Percentiles rank a stretch among this genome's conserved stretches.
phyloP scores from a whole-genome alignment of 2,329 filamentous ascomycete genomes.

The Verticillium nubilum region DNA sequence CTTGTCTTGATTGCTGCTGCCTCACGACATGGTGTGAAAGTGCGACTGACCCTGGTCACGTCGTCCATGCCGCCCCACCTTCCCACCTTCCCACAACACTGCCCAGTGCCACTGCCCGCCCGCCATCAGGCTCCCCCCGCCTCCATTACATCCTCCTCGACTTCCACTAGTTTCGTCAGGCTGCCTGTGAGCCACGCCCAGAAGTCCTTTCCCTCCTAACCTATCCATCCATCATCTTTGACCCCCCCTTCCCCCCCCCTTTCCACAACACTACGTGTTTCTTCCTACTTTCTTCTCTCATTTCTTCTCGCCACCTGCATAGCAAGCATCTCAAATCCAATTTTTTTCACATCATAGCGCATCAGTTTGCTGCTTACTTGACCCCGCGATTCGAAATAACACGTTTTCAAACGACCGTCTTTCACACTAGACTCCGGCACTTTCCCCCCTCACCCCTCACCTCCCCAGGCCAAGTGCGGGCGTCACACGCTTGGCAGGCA shows the following conservation, averaged over 20 bases:
- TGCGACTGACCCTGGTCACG: not conserved
- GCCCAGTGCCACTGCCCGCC: not conserved
- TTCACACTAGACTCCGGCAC: not conserved
- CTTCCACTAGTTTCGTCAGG: not conserved
- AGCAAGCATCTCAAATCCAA: not conserved
- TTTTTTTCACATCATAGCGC: not conserved
- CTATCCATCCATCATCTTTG: not conserved
- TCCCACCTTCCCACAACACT: not conserved
- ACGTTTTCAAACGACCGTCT: not conserved
- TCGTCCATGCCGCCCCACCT: not conserved
- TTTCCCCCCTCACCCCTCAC: not conserved
- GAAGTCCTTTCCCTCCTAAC: not conserved
- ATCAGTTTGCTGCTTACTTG: not conserved
- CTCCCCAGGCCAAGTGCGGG: not conserved
- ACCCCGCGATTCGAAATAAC: not conserved
- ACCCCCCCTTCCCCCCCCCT: not conserved
- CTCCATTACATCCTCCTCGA: not conserved
- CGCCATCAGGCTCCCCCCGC: not conserved
- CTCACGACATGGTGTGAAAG: too few relatives aligned
- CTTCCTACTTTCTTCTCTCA: not conserved
- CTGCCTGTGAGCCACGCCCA: not conserved
- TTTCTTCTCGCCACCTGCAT: not conserved
- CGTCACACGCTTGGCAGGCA: not conserved
- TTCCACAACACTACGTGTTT: not conserved
- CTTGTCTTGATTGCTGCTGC: not conserved